Evolutionary conservation across 202 grass and related monocot genomes (phyloP).

Genomic region (Digitaria exilis): DNA sequence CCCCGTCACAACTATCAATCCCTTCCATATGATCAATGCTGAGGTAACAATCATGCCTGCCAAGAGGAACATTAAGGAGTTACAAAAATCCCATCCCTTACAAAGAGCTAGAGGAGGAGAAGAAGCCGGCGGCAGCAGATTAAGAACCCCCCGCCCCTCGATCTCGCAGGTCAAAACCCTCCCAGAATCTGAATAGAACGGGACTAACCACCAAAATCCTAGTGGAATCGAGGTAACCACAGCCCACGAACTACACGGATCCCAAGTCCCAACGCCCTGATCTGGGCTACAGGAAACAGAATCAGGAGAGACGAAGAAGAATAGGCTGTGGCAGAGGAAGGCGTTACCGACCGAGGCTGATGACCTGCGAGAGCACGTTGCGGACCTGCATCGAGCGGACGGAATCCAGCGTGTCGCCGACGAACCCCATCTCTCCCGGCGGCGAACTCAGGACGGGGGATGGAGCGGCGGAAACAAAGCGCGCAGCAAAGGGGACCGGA

Average conservation of each 20-base stretch:
- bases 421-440: constrained; percentile 48
- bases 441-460: neutral
- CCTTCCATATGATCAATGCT: constrained; percentile 80
- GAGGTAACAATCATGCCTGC: constrained; percentile 69
- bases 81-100: neutral
- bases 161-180: neutral
- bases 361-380: constrained; percentile 54
- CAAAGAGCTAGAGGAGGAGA: no score
- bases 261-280: neutral
- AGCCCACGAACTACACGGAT: neutral
- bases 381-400: constrained; percentile 61
- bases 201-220: neutral
- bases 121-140: neutral
- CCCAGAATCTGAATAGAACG: neutral
- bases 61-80: neutral
- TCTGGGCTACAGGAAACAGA: neutral
- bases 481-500: neutral
- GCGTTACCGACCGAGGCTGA: constrained; percentile 49
- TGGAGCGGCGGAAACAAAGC: neutral
- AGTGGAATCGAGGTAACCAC: neutral
- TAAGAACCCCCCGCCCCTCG: neutral
- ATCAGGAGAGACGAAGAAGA: neutral
- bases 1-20: constrained; percentile 65
- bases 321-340: neutral
- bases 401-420: constrained; percentile 52